Evolutionary conservation across 768 basidiomycete genomes (phyloP).

Genomic region (Tulasnella sp.): DNA sequence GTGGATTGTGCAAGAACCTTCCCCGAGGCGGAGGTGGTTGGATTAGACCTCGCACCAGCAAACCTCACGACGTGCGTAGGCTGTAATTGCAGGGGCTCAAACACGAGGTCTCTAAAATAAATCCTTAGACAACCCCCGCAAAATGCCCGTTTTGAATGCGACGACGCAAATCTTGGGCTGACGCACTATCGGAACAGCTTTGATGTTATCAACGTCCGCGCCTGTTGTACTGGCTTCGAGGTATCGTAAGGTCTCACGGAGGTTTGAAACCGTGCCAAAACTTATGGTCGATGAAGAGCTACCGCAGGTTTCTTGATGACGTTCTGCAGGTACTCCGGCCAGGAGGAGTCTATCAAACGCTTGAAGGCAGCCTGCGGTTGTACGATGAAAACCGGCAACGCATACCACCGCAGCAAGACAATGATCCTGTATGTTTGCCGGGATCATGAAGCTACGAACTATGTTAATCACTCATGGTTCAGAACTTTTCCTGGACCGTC

Average conservation of each 20-base stretch:
- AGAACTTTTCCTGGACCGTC: neutral
- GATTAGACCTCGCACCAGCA: conserved; percentile 12
- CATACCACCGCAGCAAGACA: neutral
- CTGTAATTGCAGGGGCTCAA: neutral
- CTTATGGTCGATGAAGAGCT: neutral
- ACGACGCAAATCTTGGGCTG: conserved; percentile 15
- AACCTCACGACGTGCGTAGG: neutral
- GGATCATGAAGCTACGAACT: neutral
- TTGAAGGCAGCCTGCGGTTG: neutral
- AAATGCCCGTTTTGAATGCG: conserved; percentile 14
- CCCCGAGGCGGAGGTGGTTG: neutral
- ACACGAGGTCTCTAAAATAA: neutral
- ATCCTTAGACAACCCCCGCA: neutral
- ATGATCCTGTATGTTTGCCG: neutral
- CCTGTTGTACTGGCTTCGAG: neutral
- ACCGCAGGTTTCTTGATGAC: neutral
- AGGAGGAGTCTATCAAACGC: conserved; percentile 1
- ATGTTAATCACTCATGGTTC: neutral
- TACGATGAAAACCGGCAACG: neutral
- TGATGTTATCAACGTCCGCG: conserved; percentile 1
- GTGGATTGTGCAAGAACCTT: neutral
- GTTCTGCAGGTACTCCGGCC: neutral
- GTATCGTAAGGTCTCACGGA: neutral
- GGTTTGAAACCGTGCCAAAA: neutral
- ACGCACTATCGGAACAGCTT: neutral